Base-by-base conservation (phyloP, 129 eudicot species). In the Oenanthe sinensis region DNA sequence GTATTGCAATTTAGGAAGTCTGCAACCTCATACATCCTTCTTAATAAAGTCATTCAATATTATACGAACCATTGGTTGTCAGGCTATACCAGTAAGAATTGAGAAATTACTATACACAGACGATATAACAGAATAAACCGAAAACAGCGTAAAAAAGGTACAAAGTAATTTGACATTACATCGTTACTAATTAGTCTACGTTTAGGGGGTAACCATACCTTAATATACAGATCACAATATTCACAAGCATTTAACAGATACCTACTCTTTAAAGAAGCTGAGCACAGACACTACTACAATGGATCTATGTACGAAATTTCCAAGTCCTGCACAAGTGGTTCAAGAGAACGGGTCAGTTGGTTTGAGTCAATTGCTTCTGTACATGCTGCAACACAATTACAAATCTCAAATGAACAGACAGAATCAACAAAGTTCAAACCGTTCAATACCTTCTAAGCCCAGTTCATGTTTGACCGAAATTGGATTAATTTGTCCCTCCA, bases 401-500 rank as follows among this genome's bases (percentile, higher is more conserved):
- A 60, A n/a, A 60, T 60, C 3, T 60, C 24, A 45, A 24, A 43
- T 12, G 45, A 65, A 49, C 68, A n/a, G 68, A 30, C 45, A 45
- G 75, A 69, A 42, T 12, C 17, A 4, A 67, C 3, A 30, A 65
- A 15, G 22, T 67, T 67, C 7, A 28, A 65, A 65, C 39, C 3
- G 45, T 22, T 10, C 50, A 12, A 15, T 79, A 90, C 90, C 89
- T 83, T 86, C 78, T 81, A 94, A 63, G 96, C 14, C 96, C 93
- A 88, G 84, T 93, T 91, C 87, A 80, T 88, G 85, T 89, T 86
- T 14, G 98, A 88, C 45, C 98, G 83, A 65, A 89, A 87, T 69
- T 89, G 89, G 24, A 90, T 89, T 39, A 94, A 90, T 82, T 88
- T 83, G 82, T 91, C 94, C 89, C 93, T 91, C 90, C 90, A 89